phyloP scores from a whole-genome alignment of 2,329 filamentous ascomycete genomes.

The Trichoderma guizhouense region DNA sequence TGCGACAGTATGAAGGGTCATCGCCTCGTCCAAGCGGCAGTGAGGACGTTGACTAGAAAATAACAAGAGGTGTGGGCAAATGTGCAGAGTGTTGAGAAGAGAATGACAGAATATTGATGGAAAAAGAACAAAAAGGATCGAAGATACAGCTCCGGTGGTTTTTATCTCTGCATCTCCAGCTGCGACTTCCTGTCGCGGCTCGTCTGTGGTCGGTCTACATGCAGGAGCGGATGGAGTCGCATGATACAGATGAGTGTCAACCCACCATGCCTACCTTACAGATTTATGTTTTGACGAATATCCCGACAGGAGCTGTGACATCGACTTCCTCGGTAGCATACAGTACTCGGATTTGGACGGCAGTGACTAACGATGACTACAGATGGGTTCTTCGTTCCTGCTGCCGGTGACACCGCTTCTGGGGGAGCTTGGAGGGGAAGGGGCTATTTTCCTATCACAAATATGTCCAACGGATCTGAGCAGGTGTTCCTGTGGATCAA shows the following conservation, averaged over 20 bases:
- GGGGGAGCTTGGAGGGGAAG: background rate
- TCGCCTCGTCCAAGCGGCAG: background rate
- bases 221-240: background rate
- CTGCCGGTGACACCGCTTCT: background rate
- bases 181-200: background rate
- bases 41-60: background rate
- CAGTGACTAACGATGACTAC: background rate
- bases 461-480: background rate
- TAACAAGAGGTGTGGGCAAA: background rate
- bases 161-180: background rate
- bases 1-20: background rate
- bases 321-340: background rate
- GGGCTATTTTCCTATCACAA: background rate
- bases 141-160: background rate
- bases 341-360: background rate
- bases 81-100: background rate
- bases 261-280: background rate
- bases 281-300: background rate
- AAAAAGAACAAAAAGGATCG: background rate
- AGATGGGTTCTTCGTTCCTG: background rate
- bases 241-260: background rate
- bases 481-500: background rate
- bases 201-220: background rate
- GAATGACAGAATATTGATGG: background rate
- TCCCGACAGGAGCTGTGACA: background rate